Base-by-base conservation (phyloP, 805 yeast genomes). In the Kazachstania kunashirensis region DNA sequence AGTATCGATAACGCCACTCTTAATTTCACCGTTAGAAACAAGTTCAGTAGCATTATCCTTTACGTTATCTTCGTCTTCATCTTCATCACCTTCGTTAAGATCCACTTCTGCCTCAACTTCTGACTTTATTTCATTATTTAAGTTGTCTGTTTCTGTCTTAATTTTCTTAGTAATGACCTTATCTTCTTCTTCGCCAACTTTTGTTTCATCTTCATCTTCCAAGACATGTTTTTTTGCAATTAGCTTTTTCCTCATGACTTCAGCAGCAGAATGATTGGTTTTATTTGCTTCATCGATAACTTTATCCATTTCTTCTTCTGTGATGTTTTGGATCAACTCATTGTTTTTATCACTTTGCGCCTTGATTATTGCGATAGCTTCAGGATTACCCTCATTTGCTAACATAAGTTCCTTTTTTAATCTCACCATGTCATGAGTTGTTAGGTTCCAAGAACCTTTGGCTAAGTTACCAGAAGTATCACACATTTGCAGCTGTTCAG, bases 391-490 rank as follows among this genome's bases (percentile, higher is more conserved):
- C 59, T 76, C 68, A 47, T 78, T 77, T 0, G 94, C 92, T 45
- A 77, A 63, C 29, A 79, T 78, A 17, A 81, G 67, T 23, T 74
- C 70, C 32, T 67, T 75, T 33, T 77, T 65, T 49, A 79, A 67
- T 38, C 73, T 69, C 5, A 79, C 88, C 50, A 83, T 68, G 38
- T 84, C 92, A 44, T 73, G 70, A 46, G 84, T 83, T 12, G 77
- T 62, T 58, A 83, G 64, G 35, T 79, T 72, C 41, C 72, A 59
- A 1, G 79, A 76, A 4, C 84, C 85, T 12, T 71, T 75, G 4
- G 84, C 84, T 27, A 72, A 57, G 42, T 80, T 74, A 5, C 95
- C 95, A n/a, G 69, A 62, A 0, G 83, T 75, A 37, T 81, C 80
- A 59, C 80, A 78, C 43, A 86, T 61, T 9, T 92, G 92, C 68